Evolutionary conservation across 495 filamentous ascomycete genomes (phyloP), one percentile per base, ranked within the genome.

Genomic region (Jackrogersella multiformis): DNA sequence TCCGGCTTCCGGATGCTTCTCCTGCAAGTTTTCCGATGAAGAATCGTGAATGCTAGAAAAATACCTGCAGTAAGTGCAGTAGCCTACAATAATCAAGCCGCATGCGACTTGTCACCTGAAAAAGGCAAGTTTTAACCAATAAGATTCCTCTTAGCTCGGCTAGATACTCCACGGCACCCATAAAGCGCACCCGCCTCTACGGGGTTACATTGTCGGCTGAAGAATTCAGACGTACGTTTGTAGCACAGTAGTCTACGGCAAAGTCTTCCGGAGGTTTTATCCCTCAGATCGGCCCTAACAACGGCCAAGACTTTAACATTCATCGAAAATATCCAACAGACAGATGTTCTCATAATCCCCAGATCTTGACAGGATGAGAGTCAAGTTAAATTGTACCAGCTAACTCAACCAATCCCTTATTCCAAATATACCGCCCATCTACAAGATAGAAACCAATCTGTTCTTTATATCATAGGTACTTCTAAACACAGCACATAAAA

Each of bases 81-180:
- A 59, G 42, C 56, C 9, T 35, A 10, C 13, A 16, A 26, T 15
- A 26, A 49, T 24, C 9, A 18, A 48, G 38, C 54, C 15, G 52
- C 35, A 61, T 13, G 28, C 32, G 64, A 61, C 64, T 23, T 52
- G 42, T 67, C 56, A 61, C 23, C 41, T 49, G 5, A 38, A 51
- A 20, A 55, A 9, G 2, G 21, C 2, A 38, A 35, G 0, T 30
- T 20, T 55, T 5, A n/a, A 16, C 64, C 52, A 68, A 53, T 62
- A 4, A 39, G n/a, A 5, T 18, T 39, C 13, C 7, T 20, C 12
- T 16, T 18, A 24, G 16, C 45, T 16, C 41, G 30, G 51, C 38
- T 4, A 41, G 4, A 5, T 9, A 32, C 35, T 63, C 49, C 49
- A 26, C 51, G 49, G 23, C 26, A 39, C 38, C 6, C 46, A 10